A percentile compares a stretch with the other conserved stretches of the same genome.
These are phyloP conservation scores for Nicotiana attenuata DNA, from an alignment of 257 asterid species.

Conservation along the genomic window DNA sequence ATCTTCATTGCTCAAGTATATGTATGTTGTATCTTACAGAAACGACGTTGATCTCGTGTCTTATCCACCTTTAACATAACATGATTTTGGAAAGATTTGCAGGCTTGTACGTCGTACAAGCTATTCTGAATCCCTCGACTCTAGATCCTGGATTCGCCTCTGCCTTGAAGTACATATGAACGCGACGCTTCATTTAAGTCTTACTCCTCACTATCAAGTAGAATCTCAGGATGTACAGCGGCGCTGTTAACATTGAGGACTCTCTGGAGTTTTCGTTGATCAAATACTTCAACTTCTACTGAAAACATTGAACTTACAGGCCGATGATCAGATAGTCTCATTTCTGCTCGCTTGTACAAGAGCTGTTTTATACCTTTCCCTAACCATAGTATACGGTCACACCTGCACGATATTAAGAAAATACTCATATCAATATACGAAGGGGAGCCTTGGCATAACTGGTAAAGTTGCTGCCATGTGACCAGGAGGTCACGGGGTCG, in stretches of 20 bases:
- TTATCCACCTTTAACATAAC: background rate
- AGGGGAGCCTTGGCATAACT: too few species aligned
- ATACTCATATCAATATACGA: background rate
- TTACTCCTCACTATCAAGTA: background rate
- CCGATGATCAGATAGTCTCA: constrained; percentile 81
- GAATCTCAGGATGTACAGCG: background rate
- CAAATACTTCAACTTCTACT: constrained; percentile 85
- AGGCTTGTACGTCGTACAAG: background rate
- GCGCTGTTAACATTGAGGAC: constrained; percentile 58
- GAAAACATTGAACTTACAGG: constrained; percentile 73
- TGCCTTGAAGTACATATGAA: background rate
- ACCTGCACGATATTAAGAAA: constrained; percentile 46
- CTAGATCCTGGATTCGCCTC: background rate
- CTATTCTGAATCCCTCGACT: background rate
- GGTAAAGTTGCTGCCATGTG: too few species aligned
- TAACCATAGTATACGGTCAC: constrained; percentile 79
- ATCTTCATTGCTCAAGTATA: background rate
- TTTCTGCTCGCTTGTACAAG: constrained; percentile 63
- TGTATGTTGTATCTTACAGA: background rate
- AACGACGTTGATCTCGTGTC: background rate
- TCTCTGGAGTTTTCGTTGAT: constrained; percentile 67
- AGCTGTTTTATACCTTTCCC: constrained; percentile 78
- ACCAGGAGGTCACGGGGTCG: too few species aligned
- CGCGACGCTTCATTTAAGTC: background rate
- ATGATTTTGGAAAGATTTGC: background rate